Percentiles rank a stretch among this genome's conserved stretches.
Conservation (phyloP, 306 rosid species). For the Urtica urens region DNA sequence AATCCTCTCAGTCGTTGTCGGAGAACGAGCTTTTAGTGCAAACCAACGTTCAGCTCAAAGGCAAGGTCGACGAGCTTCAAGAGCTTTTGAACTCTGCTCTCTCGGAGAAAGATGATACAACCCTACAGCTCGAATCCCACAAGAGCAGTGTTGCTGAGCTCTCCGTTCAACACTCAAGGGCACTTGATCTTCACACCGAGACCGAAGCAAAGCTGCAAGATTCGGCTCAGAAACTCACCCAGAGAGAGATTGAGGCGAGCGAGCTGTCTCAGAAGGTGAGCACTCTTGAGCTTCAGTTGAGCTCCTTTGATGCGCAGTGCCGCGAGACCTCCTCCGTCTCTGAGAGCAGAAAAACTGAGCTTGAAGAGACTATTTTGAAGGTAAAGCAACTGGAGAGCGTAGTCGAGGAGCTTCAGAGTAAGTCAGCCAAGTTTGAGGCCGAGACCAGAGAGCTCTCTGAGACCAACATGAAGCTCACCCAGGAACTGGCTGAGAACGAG, state of each 20-base stretch:
- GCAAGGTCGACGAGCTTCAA: slow-evolving; percentile 70
- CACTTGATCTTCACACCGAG: slow-evolving; percentile 49
- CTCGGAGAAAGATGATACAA: slow-evolving; percentile 52
- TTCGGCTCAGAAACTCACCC: slow-evolving; percentile 36
- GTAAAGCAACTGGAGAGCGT: slow-evolving; percentile 47
- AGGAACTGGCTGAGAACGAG: slow-evolving; percentile 43
- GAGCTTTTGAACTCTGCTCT: slow-evolving; percentile 41
- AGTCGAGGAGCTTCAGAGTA: slow-evolving; percentile 53
- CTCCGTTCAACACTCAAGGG: slow-evolving; percentile 54
- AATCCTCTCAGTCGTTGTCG: slow-evolving; percentile 49
- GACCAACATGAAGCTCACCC: slow-evolving; percentile 48
- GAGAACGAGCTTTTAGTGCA: slow-evolving; percentile 67
- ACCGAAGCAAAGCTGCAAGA: slow-evolving; percentile 51
- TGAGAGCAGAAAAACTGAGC: slow-evolving; percentile 34
- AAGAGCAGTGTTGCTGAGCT: slow-evolving; percentile 50
- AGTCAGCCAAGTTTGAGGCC: slow-evolving; percentile 42
- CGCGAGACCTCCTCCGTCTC: slow-evolving; percentile 34
- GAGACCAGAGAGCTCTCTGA: slow-evolving; percentile 41
- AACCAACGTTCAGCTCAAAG: slow-evolving; percentile 63
- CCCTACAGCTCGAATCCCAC: slow-evolving; percentile 52
- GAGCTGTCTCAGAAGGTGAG: slow-evolving; percentile 55
- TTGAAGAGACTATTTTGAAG: slow-evolving; percentile 51
- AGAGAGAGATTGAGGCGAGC: slow-evolving; percentile 67
- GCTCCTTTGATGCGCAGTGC: slow-evolving; percentile 34
- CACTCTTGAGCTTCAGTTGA: slow-evolving; percentile 39